Conservation (phyloP, 345 rosid species). For the Ceriops tagal region DNA sequence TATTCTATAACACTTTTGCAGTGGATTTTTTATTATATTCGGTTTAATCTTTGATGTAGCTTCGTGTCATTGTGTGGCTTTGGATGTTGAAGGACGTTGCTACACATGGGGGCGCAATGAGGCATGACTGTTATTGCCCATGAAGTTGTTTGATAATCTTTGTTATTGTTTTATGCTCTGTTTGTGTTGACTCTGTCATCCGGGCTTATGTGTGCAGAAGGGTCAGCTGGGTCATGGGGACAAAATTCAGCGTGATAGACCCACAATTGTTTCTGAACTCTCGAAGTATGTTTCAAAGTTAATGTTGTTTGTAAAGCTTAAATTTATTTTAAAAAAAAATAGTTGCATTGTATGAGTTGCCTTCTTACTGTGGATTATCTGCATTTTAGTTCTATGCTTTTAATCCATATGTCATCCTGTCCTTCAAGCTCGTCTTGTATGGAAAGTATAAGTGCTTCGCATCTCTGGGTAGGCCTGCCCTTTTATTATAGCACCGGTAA, state of each 20-base stretch:
- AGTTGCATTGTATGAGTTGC: no score
- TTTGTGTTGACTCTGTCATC: constrained; percentile 13
- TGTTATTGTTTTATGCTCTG: background rate
- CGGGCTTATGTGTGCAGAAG: constrained; percentile 52
- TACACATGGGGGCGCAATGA: constrained; percentile 99
- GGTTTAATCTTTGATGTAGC: constrained; percentile 35
- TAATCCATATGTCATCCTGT: no score
- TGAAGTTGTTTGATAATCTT: constrained; percentile 5
- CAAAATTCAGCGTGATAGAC: constrained; percentile 81
- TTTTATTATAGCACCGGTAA: no score
- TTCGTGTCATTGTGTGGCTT: constrained; percentile 94
- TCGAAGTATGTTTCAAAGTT: constrained; percentile 50
- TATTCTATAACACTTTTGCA: background rate
- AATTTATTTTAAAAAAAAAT: no score
- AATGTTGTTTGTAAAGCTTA: background rate
- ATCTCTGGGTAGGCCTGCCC: no score
- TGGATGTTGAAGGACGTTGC: constrained; percentile 94
- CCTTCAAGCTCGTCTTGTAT: no score
- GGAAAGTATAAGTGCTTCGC: no score
- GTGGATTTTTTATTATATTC: constrained; percentile 4
- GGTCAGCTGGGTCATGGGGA: constrained; percentile 99
- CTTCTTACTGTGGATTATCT: no score
- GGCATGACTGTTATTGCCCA: constrained; percentile 34
- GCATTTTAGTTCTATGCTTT: no score
- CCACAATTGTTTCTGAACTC: constrained; percentile 85